Percentiles rank a stretch among this genome's conserved stretches.
These are phyloP conservation scores for Penicillium cataractarum DNA, from an alignment of 495 filamentous ascomycete species.

Conservation along the genomic window DNA sequence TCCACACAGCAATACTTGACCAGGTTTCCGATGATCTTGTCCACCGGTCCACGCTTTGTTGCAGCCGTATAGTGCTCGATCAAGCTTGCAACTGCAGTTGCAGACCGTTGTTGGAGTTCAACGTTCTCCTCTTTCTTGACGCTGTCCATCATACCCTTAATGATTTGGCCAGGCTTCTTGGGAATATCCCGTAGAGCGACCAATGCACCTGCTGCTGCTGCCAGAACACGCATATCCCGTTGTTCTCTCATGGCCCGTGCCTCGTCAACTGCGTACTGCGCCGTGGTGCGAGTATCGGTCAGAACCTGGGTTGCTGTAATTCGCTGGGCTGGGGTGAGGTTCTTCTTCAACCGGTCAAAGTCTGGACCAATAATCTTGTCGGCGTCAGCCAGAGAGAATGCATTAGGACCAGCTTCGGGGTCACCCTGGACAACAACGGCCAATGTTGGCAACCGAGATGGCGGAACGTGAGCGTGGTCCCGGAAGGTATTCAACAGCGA, in stretches of 20 bases:
- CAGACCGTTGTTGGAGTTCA: constrained; percentile 87
- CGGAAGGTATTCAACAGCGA: constrained; percentile 87
- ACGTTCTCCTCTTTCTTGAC: constrained; percentile 92
- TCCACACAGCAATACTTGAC: constrained; percentile 97
- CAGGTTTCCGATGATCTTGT: constrained; percentile 91
- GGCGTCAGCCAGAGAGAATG: constrained; percentile 85
- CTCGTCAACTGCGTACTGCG: constrained; percentile 72
- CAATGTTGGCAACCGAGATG: constrained; percentile 71
- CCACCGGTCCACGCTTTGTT: constrained; percentile 76
- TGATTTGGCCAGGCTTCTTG: constrained; percentile 86
- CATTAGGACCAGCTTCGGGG: constrained; percentile 80
- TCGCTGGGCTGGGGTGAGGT: constrained; percentile 78
- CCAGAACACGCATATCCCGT: constrained; percentile 82
- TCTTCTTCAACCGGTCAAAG: constrained; percentile 84
- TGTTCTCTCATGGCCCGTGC: constrained; percentile 76
- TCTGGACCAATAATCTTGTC: constrained; percentile 82
- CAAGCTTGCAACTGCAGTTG: constrained; percentile 76
- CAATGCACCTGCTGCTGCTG: constrained; percentile 84
- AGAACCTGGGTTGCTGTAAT: constrained; percentile 76
- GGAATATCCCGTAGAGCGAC: constrained; percentile 84
- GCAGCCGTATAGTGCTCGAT: constrained; percentile 80
- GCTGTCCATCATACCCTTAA: constrained; percentile 97
- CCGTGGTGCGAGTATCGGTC: constrained; percentile 69
- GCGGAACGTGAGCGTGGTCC: constrained; percentile 77
- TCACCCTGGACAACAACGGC: constrained; percentile 94